A percentile compares a stretch with the other conserved stretches of the same genome.
Evolutionary conservation across 257 asterid species (phyloP).

Genomic region (Jaltomata sinuosa): DNA sequence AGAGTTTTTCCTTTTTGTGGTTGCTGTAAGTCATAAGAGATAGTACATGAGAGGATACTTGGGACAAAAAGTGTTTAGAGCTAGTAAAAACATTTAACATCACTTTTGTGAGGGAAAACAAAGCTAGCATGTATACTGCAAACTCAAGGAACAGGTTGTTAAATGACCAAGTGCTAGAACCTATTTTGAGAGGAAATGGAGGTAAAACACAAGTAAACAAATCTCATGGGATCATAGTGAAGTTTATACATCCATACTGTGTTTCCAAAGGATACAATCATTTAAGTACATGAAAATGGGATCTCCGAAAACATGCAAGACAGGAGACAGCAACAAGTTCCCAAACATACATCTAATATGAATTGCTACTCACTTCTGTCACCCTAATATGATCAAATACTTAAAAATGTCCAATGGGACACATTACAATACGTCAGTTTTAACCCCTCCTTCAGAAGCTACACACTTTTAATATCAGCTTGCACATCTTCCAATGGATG

Average conservation of each 20-base stretch:
- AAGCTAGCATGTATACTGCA: not conserved
- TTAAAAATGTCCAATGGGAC: not conserved
- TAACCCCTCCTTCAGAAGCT: not conserved
- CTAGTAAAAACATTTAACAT: not conserved
- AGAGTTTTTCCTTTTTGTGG: conserved; percentile 42
- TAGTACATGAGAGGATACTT: not conserved
- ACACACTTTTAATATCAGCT: not conserved
- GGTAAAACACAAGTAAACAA: not conserved
- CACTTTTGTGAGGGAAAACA: not conserved
- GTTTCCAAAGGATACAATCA: not conserved
- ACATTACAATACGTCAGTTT: not conserved
- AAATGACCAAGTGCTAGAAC: not conserved
- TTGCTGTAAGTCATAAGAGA: conserved; percentile 20
- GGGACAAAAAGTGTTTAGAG: not conserved
- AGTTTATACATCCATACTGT: not conserved
- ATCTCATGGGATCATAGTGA: not conserved
- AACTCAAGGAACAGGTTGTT: not conserved
- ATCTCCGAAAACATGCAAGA: not conserved
- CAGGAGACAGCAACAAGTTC: not conserved
- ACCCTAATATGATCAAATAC: not conserved
- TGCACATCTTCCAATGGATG: not conserved
- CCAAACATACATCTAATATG: not conserved
- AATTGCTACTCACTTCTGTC: not conserved
- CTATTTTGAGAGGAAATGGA: not conserved
- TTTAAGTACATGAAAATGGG: not conserved